A percentile compares a stretch with the other conserved stretches of the same genome.
Conservation (phyloP, 2,329 filamentous ascomycete genomes). For the Penicillium thymicola region DNA sequence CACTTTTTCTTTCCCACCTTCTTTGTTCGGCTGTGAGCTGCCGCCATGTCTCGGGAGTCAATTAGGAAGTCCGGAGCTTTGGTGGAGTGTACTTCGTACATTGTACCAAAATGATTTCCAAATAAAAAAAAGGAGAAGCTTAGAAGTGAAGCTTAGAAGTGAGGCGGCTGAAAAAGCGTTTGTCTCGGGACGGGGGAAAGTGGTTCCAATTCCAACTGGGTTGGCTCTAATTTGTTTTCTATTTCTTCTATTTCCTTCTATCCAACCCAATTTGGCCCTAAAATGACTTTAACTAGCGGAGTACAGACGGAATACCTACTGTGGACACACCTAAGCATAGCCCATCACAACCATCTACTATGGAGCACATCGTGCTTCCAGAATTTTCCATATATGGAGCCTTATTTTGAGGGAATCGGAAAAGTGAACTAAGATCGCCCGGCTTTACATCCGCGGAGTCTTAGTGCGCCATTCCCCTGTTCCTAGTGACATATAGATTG, state of each 20-base stretch:
- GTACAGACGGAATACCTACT: slow-evolving; percentile 3
- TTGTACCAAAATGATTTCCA: background rate
- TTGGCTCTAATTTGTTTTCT: background rate
- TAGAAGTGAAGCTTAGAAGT: slow-evolving; percentile 2
- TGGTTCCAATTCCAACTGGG: background rate
- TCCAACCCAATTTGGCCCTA: background rate
- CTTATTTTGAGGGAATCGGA: background rate
- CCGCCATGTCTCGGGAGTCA: background rate
- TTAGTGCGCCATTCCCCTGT: slow-evolving; percentile 12
- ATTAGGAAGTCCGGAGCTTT: background rate
- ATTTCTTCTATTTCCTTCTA: background rate
- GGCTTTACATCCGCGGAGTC: slow-evolving; percentile 24
- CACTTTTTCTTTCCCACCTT: background rate
- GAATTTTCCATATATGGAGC: slow-evolving; percentile 16
- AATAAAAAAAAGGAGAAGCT: background rate
- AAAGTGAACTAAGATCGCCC: slow-evolving; percentile 18
- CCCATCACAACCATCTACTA: background rate
- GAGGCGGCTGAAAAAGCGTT: slow-evolving; percentile 7
- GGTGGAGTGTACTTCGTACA: background rate
- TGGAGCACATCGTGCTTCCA: slow-evolving; percentile 16
- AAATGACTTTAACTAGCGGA: background rate
- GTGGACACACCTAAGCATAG: slow-evolving; percentile 3
- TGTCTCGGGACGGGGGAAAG: slow-evolving; percentile 8
- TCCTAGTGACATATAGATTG: slow-evolving; percentile 1
- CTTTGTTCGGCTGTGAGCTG: background rate